Conservation (phyloP, 768 basidiomycete genomes). For the Sarcomyxa edulis region DNA sequence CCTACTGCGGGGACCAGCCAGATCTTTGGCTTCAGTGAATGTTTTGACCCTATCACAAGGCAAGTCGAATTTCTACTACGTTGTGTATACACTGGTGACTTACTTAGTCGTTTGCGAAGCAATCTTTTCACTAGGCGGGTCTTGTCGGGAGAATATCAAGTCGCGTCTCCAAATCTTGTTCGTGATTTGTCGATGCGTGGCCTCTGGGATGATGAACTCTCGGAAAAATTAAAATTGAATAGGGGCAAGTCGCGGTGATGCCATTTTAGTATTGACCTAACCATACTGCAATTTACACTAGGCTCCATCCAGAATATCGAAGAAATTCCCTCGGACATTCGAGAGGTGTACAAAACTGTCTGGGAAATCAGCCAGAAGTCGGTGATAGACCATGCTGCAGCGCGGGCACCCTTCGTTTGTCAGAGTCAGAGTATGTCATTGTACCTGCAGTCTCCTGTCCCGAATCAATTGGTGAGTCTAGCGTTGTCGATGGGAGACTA, state of each 20-base stretch:
- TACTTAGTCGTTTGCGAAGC: conserved; percentile 31
- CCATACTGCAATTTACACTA: no score
- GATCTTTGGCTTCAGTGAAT: conserved; percentile 97
- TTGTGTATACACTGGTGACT: conserved; percentile 6
- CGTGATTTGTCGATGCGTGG: conserved; percentile 93
- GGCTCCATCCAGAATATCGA: conserved; percentile 82
- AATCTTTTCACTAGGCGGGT: conserved; percentile 99
- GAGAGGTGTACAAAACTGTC: conserved; percentile 99
- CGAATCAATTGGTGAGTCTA: conserved; percentile 88
- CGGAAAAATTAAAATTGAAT: conserved; percentile 98
- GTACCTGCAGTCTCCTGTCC: conserved; percentile 83
- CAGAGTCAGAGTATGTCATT: conserved; percentile 94
- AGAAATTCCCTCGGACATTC: conserved; percentile 82
- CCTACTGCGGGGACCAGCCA: conserved; percentile 98
- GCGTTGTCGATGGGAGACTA: no score
- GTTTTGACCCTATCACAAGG: conserved; percentile 98
- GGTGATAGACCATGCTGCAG: conserved; percentile 96
- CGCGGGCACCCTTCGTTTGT: conserved; percentile 97
- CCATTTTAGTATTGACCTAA: no score
- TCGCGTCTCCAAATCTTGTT: conserved; percentile 98
- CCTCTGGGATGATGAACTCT: conserved; percentile 98
- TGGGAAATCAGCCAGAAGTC: conserved; percentile 99
- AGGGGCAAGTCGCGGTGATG: no score
- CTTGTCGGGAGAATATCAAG: conserved; percentile 98
- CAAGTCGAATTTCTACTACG: conserved; percentile 27